Base-by-base conservation (phyloP, 192 early-diverging fungal genomes). In the Coemansia sp. region DNA sequence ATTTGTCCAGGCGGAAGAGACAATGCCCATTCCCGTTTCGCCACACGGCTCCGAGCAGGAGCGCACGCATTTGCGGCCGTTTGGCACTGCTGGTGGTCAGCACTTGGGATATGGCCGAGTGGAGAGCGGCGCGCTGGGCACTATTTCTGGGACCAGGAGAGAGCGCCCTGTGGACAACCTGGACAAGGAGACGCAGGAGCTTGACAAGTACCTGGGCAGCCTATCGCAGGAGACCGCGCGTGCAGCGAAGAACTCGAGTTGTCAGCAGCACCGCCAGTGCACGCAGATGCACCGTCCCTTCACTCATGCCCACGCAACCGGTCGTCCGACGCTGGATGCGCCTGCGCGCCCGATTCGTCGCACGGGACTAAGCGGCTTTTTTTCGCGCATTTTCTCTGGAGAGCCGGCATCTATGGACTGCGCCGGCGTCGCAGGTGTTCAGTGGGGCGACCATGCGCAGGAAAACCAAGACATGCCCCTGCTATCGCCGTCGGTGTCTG, bases 41-140 rank as follows among this genome's bases (percentile, higher is more conserved):
- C 59, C 45, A n/a, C 54, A 29, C 1, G 52, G 19, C 28, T 54
- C 52, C 29, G 52, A 29, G 16, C 52, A 54, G 1, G 52, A 54
- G 27, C 25, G 35, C 6, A 6, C 10, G 32, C 35, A 24, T 6
- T 13, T 34, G 13, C 57, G 25, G 57, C 11, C 42, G 13, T 20
- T 28, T 2, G 57, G 60, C 0, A 47, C 55, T n/a, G 50, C 42
- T 23, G 61, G 53, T 23, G 61, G 53, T 5, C 52, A 50, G 27
- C 48, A 55, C 39, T 47, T 56, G 48, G 28, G 74, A 46, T 48
- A 36, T 52, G 74, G 68, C 0, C 75, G 75, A 6, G 46, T 72
- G n/a, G 75, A 78, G 63, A 78, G 75, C 60, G 75, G 75, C 9
- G 75, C 75, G 6, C 53, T 78, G 50, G 69, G 60, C 24, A 64